Percentiles rank a stretch among this genome's conserved stretches.
phyloP scores from a whole-genome alignment of 345 rosid genomes.

The Conringia planisiliqua region DNA sequence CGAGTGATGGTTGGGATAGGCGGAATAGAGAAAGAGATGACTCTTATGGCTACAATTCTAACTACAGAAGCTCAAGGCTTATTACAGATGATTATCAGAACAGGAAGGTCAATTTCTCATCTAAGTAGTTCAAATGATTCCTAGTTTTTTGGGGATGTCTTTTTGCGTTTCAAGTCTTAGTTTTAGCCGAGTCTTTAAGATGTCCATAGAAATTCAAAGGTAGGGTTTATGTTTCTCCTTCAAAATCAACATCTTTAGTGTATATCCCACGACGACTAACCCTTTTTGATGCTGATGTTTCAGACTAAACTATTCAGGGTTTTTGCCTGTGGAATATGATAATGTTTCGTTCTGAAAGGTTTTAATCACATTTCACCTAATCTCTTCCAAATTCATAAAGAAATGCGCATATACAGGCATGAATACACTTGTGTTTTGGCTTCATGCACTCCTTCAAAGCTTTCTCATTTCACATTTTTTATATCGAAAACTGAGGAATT shows the following conservation, averaged over 20 bases:
- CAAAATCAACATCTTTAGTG: conserved; percentile 1
- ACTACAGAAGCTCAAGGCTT: conserved; percentile 43
- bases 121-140: conserved; percentile 21
- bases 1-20: conserved; percentile 38
- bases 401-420: conserved; percentile 8
- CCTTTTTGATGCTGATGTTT: neutral
- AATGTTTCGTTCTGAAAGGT: conserved; percentile 4
- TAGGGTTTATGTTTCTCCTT: neutral
- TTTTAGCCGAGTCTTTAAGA: neutral
- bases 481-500: neutral
- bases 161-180: neutral
- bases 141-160: neutral
- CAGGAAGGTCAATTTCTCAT: conserved; percentile 47
- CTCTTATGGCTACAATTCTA: conserved; percentile 32
- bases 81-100: conserved; percentile 34
- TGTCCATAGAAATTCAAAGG: neutral
- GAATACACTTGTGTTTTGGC: conserved; percentile 22
- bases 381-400: conserved; percentile 14
- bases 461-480: conserved; percentile 19
- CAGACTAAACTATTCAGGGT: neutral
- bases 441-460: conserved; percentile 30
- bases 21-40: conserved; percentile 50
- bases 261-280: neutral
- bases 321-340: conserved; percentile 10
- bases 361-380: conserved; percentile 10